Percentiles rank a stretch among this genome's conserved stretches.
These are phyloP conservation scores for Deuterostichococcus epilithicus DNA, from an alignment of 139 green algal genomes.

Conservation along the genomic window DNA sequence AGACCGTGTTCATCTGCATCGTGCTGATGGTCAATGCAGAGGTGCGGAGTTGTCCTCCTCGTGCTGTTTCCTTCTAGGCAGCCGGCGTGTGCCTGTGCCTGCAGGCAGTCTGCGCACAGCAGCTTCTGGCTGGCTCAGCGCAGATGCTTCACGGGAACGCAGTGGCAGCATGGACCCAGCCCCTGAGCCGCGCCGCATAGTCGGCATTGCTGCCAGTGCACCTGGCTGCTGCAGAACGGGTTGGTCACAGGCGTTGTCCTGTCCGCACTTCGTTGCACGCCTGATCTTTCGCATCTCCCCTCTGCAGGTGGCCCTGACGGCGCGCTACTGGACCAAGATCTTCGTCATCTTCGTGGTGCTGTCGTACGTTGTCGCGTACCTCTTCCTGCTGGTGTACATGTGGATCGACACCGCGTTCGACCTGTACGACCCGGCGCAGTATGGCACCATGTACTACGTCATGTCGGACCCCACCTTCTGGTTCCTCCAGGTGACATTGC, in stretches of 20 bases:
- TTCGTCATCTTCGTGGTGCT: constrained; percentile 48
- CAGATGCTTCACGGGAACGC: no score
- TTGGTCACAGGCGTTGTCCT: constrained; percentile 1
- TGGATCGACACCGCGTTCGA: constrained; percentile 11
- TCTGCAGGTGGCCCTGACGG: constrained; percentile 43
- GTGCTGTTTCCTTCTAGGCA: constrained; percentile 21
- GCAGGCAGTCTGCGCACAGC: no score
- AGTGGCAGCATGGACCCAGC: no score
- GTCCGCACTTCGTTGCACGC: not conserved
- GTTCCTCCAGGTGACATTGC: constrained; percentile 25
- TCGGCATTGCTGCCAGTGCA: no score
- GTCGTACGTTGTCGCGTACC: constrained; percentile 63
- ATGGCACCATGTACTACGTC: constrained; percentile 35
- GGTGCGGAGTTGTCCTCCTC: not conserved
- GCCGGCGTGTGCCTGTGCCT: no score
- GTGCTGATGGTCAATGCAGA: not conserved
- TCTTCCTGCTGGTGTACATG: constrained; percentile 51
- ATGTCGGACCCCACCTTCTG: constrained; percentile 42
- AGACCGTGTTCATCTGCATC: constrained; percentile 18
- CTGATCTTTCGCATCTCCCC: not conserved
- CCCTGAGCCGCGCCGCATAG: no score
- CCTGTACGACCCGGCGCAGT: constrained; percentile 44
- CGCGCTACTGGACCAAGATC: constrained; percentile 65
- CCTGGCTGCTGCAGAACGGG: no score
- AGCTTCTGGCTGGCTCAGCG: no score